These are phyloP conservation scores for Auricularia sp. DNA, from an alignment of 768 basidiomycete species.

Conservation along the genomic window DNA sequence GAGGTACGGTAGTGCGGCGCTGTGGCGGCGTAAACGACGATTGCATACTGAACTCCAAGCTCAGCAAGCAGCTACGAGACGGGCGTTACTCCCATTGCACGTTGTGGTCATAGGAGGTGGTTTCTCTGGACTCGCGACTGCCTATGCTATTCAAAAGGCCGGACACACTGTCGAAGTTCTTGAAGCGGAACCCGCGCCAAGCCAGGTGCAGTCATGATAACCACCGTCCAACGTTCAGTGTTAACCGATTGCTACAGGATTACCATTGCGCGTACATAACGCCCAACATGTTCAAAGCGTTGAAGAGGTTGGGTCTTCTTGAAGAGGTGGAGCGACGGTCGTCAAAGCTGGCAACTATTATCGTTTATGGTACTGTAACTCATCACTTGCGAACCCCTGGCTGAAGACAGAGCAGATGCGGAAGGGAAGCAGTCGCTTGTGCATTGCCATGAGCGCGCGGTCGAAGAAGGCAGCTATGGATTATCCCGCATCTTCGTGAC, in stretches of 20 bases:
- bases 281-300: neutral
- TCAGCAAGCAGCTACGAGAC: too few species aligned
- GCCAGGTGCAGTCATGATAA: neutral
- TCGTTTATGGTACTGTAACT: neutral
- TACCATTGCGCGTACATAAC: neutral
- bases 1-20: too few species aligned
- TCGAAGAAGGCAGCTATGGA: neutral
- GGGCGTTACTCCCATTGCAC: neutral
- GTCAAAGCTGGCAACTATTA: neutral
- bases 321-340: neutral
- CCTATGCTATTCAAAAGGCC: neutral
- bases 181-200: neutral
- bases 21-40: too few species aligned
- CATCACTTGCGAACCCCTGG: neutral
- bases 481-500: neutral
- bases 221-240: neutral
- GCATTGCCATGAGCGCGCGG: neutral
- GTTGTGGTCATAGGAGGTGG: neutral
- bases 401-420: neutral
- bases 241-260: neutral
- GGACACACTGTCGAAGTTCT: neutral
- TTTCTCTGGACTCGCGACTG: neutral
- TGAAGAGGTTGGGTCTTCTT: neutral
- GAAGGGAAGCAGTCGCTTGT: neutral
- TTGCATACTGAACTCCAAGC: too few species aligned